Conservation (phyloP, 1,139 yeast species). For the Yamadazyma dendronema region DNA sequence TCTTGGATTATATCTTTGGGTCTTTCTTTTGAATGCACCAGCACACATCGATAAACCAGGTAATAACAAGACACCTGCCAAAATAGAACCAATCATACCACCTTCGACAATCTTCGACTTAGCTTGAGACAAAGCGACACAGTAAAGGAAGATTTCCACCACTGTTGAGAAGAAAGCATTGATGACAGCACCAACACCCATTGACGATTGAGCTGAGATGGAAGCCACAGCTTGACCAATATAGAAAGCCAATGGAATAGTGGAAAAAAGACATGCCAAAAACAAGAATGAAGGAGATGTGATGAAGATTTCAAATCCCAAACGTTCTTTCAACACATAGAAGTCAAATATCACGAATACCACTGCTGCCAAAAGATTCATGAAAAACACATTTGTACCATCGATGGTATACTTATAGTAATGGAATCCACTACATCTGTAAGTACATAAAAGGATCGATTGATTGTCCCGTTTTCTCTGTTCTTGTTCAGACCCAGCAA, state of each 20-base stretch:
- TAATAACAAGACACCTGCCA: slow-evolving; percentile 86
- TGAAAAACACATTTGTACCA: slow-evolving; percentile 91
- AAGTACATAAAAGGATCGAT: slow-evolving; percentile 70
- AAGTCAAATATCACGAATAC: slow-evolving; percentile 81
- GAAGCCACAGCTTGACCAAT: slow-evolving; percentile 99
- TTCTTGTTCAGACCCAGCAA: slow-evolving; percentile 21
- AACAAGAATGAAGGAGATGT: slow-evolving; percentile 68
- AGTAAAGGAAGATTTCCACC: slow-evolving; percentile 87
- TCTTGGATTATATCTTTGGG: slow-evolving; percentile 92
- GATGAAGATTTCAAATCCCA: slow-evolving; percentile 48
- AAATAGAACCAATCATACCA: slow-evolving; percentile 90
- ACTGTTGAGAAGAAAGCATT: slow-evolving; percentile 96
- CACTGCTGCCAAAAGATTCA: slow-evolving; percentile 78
- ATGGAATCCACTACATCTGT: slow-evolving; percentile 86
- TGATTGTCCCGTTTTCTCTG: slow-evolving; percentile 32
- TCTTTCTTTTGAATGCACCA: slow-evolving; percentile 86
- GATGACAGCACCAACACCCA: slow-evolving; percentile 99
- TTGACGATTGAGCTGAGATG: slow-evolving; percentile 95
- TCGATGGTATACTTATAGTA: slow-evolving; percentile 95
- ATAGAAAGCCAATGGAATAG: slow-evolving; percentile 91
- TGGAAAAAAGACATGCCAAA: slow-evolving; percentile 73
- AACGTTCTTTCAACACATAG: slow-evolving; percentile 55
- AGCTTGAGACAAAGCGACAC: slow-evolving; percentile 83
- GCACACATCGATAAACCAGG: slow-evolving; percentile 98
- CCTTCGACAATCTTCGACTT: slow-evolving; percentile 95